A percentile compares a stretch with the other conserved stretches of the same genome.
Conservation (phyloP, 2,329 filamentous ascomycete species). For the Arthrobotrys iridis region DNA sequence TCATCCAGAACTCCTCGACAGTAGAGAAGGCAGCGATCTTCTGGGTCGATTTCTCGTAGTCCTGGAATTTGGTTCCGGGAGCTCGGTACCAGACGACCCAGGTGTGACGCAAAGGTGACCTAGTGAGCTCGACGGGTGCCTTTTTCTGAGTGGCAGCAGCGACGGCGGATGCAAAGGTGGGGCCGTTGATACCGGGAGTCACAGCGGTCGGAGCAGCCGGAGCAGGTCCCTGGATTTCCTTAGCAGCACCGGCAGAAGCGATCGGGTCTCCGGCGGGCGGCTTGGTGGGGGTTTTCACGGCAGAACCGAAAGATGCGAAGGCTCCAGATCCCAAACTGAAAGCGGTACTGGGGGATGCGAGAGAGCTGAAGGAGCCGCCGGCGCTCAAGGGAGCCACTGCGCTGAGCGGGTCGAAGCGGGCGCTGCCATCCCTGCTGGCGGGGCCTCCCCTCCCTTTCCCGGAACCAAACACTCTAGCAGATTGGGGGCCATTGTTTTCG, state of each 20-base stretch:
- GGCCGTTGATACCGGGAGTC: conserved; percentile 58
- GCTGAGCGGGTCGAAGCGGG: conserved; percentile 48
- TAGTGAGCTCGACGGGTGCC: conserved; percentile 64
- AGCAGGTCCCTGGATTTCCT: conserved; percentile 74
- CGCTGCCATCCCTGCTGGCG: conserved; percentile 40
- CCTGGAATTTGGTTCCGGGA: conserved; percentile 94
- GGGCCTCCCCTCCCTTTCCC: conserved; percentile 32
- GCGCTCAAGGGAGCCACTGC: conserved; percentile 45
- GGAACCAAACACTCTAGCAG: conserved; percentile 39
- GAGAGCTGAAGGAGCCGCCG: conserved; percentile 65
- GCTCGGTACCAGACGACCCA: conserved; percentile 99
- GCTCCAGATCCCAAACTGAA: conserved; percentile 95
- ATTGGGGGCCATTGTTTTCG: conserved; percentile 31
- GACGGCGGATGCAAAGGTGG: conserved; percentile 61
- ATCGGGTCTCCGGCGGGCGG: conserved; percentile 36
- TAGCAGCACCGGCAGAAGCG: conserved; percentile 1
- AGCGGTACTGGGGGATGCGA: conserved; percentile 71
- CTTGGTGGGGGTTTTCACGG: conserved; percentile 74
- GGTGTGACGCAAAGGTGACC: conserved; percentile 73
- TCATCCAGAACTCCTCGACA: conserved; percentile 88
- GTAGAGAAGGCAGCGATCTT: conserved; percentile 83
- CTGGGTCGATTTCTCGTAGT: conserved; percentile 96
- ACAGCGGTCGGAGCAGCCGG: conserved; percentile 62
- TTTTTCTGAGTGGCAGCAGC: conserved; percentile 59
- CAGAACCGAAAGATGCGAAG: conserved; percentile 83